Evolutionary conservation across 192 early-diverging fungal species (phyloP).

Genomic region (Gaertneriomyces sp.): DNA sequence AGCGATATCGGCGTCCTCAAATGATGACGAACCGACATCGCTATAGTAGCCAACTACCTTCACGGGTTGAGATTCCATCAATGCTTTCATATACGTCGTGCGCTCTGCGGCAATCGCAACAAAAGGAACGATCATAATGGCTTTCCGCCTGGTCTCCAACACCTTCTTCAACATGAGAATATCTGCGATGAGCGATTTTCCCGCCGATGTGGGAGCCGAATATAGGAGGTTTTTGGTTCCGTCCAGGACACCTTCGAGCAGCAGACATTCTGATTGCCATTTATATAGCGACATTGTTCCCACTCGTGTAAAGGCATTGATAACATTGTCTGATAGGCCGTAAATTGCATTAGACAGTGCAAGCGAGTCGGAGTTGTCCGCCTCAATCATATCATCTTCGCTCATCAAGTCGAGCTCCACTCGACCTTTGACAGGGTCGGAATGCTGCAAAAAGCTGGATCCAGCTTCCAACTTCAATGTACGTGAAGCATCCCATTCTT

Average conservation of each 20-base stretch:
- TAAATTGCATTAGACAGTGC: conserved; percentile 2
- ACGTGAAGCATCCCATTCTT: no score
- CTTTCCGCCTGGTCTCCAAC: conserved; percentile 30
- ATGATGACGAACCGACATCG: conserved; percentile 23
- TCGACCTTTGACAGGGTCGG: no score
- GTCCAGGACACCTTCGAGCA: conserved; percentile 28
- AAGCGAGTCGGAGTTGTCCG: background rate
- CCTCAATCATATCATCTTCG: no score
- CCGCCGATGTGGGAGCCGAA: conserved; percentile 40
- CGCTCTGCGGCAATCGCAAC: conserved; percentile 32
- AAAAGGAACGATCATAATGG: conserved; percentile 40
- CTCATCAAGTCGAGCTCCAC: no score
- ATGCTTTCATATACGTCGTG: conserved; percentile 27
- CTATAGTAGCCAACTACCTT: conserved; percentile 38
- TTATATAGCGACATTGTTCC: conserved; percentile 15
- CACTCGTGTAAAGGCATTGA: conserved; percentile 2
- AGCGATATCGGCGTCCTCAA: conserved; percentile 37
- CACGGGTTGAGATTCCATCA: conserved; percentile 17
- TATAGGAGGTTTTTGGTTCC: conserved; percentile 29
- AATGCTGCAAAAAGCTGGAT: no score
- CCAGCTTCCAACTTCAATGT: no score
- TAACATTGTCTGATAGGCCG: conserved; percentile 1
- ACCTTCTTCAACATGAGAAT: conserved; percentile 37
- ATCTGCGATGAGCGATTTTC: conserved; percentile 39
- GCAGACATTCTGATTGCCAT: conserved; percentile 35